Evolutionary conservation across 495 filamentous ascomycete species (phyloP).

Genomic region (Hypomontagnella submonticulosa): DNA sequence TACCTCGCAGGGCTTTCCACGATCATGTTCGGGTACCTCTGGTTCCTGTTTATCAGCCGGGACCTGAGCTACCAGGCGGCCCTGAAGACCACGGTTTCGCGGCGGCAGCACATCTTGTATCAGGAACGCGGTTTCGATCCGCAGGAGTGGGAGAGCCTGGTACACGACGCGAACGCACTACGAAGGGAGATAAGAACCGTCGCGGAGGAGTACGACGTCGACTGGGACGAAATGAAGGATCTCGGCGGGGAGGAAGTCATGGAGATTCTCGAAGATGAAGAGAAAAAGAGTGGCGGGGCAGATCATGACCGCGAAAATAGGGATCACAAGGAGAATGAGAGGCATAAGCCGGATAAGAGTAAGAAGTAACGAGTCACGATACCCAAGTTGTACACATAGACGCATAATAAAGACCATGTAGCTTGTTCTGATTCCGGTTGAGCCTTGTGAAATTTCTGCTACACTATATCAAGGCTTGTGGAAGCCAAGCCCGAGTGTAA

Average conservation of each 20-base stretch:
- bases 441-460: neutral
- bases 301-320: constrained; percentile 60
- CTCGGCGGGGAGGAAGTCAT: constrained; percentile 79
- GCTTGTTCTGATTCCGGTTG: neutral
- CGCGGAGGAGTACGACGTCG: constrained; percentile 90
- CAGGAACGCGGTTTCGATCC: constrained; percentile 77
- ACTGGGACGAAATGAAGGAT: constrained; percentile 87
- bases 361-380: constrained; percentile 45
- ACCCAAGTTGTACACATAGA: constrained; percentile 32
- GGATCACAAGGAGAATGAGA: constrained; percentile 57
- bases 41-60: constrained; percentile 93
- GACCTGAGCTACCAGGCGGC: constrained; percentile 87
- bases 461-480: neutral
- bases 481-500: neutral
- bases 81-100: constrained; percentile 84
- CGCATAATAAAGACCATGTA: constrained; percentile 13
- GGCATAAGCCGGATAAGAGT: constrained; percentile 54
- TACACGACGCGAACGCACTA: constrained; percentile 84
- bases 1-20: constrained; percentile 85
- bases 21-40: constrained; percentile 89
- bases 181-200: constrained; percentile 83
- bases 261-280: constrained; percentile 74
- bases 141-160: constrained; percentile 76
- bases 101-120: constrained; percentile 82
- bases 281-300: constrained; percentile 51